phyloP scores from a whole-genome alignment of 1,139 yeast species.

The Zygoascus sp. region DNA sequence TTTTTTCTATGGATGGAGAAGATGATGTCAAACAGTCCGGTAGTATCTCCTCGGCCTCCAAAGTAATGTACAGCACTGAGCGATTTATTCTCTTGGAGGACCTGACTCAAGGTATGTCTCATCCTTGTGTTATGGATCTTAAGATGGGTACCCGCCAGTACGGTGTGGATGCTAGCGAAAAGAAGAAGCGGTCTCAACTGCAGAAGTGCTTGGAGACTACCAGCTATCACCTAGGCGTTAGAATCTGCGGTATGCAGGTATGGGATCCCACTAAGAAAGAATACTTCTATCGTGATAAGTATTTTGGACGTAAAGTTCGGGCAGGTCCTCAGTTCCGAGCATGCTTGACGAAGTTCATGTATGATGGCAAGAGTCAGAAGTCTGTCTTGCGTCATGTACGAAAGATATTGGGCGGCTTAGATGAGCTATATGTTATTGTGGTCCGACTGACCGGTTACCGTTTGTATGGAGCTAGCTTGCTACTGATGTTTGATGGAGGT shows the following conservation, averaged over 20 bases:
- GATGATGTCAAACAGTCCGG: conserved; percentile 9
- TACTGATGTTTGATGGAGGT: conserved; percentile 81
- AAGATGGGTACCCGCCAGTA: conserved; percentile 99
- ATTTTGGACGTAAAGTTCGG: conserved; percentile 76
- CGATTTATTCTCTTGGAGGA: conserved; percentile 89
- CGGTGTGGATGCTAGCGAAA: conserved; percentile 79
- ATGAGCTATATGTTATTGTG: conserved; percentile 54
- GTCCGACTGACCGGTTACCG: conserved; percentile 67
- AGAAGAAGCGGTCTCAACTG: conserved; percentile 76
- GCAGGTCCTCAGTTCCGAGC: conserved; percentile 76
- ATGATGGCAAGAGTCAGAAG: conserved; percentile 58
- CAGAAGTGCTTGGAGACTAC: conserved; percentile 80
- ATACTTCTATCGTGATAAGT: conserved; percentile 76
- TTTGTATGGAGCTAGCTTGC: conserved; percentile 83
- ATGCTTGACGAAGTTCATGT: conserved; percentile 69
- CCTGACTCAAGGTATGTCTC: conserved; percentile 71
- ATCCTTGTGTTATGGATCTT: conserved; percentile 88
- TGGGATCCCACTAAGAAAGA: conserved; percentile 51
- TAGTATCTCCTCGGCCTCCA: neutral
- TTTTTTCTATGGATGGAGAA: conserved; percentile 29
- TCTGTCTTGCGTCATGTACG: conserved; percentile 71
- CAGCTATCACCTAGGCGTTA: conserved; percentile 74
- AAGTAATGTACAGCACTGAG: conserved; percentile 47
- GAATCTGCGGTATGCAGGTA: conserved; percentile 93
- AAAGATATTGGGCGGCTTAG: conserved; percentile 53